These are phyloP conservation scores for Botryotinia calthae DNA, from an alignment of 2,329 filamentous ascomycete genomes.

Conservation along the genomic window DNA sequence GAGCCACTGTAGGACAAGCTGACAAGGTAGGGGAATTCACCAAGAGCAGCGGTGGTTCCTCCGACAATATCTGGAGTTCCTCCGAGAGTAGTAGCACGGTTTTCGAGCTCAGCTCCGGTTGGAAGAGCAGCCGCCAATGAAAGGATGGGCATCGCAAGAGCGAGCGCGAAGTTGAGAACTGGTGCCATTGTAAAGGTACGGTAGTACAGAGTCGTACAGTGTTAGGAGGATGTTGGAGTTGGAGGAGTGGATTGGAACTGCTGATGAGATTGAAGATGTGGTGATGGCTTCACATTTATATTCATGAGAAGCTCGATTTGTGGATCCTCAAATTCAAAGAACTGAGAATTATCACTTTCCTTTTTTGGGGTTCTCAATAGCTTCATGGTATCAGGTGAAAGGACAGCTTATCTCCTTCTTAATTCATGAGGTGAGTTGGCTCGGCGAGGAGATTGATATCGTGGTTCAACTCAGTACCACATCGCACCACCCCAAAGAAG, in stretches of 20 bases:
- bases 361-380: background rate
- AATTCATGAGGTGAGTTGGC: background rate
- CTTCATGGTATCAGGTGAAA: background rate
- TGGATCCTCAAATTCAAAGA: background rate
- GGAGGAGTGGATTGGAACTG: background rate
- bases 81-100: background rate
- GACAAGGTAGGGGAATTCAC: constrained; percentile 32
- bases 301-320: background rate
- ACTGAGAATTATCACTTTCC: constrained; percentile 5
- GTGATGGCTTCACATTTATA: background rate
- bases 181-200: background rate
- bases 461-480: background rate
- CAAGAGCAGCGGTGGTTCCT: constrained; percentile 23
- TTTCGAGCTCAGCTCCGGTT: background rate
- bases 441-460: background rate
- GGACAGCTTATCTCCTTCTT: constrained; percentile 11
- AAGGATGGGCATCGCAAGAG: constrained; percentile 8
- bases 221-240: background rate
- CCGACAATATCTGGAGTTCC: constrained; percentile 20
- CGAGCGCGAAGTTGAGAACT: constrained; percentile 4
- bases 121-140: constrained; percentile 2
- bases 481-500: background rate
- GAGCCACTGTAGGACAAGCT: constrained; percentile 21
- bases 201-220: background rate
- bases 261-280: background rate